A percentile compares a stretch with the other conserved stretches of the same genome.
Evolutionary conservation across 352 stramenopile species (phyloP).

Genomic region (Globisporangium paddicum): DNA sequence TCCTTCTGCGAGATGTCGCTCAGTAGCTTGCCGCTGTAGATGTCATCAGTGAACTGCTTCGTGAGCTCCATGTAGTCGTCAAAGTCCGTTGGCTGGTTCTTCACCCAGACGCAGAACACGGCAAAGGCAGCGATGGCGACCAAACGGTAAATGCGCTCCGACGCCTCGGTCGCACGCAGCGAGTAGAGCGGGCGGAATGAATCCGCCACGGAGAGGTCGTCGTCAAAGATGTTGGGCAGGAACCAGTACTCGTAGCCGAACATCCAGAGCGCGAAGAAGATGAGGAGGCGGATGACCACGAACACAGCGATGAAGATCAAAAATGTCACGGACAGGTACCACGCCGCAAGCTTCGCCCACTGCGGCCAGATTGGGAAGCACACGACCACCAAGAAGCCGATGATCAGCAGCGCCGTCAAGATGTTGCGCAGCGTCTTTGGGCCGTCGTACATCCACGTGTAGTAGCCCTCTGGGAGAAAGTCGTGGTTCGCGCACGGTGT

Average conservation of each 20-base stretch:
- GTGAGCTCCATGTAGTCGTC: conserved; percentile 98
- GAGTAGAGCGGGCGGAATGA: conserved; percentile 97
- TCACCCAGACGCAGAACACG: conserved; percentile 97
- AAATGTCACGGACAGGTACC: conserved; percentile 98
- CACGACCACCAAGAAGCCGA: conserved; percentile 96
- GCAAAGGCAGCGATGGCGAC: conserved; percentile 90
- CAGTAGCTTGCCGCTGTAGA: conserved; percentile 98
- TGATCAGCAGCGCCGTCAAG: conserved; percentile 95
- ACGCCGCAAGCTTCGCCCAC: conserved; percentile 96
- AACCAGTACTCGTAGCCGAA: conserved; percentile 98
- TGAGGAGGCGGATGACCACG: conserved; percentile 91
- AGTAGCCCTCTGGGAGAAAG: conserved; percentile 96
- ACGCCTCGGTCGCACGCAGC: conserved; percentile 69
- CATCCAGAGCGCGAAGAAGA: conserved; percentile 97
- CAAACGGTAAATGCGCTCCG: conserved; percentile 95
- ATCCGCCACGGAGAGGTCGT: conserved; percentile 96
- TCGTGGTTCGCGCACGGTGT: conserved; percentile 81
- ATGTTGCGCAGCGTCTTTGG: conserved; percentile 97
- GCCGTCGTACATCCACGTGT: conserved; percentile 99
- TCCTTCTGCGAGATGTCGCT: conserved; percentile 97
- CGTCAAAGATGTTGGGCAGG: conserved; percentile 98
- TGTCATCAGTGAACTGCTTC: conserved; percentile 99
- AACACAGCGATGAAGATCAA: conserved; percentile 98
- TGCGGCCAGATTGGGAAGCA: conserved; percentile 99
- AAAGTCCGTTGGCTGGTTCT: conserved; percentile 99